Conservation (phyloP, 2,329 filamentous ascomycete species). For the Fusarium sp. region DNA sequence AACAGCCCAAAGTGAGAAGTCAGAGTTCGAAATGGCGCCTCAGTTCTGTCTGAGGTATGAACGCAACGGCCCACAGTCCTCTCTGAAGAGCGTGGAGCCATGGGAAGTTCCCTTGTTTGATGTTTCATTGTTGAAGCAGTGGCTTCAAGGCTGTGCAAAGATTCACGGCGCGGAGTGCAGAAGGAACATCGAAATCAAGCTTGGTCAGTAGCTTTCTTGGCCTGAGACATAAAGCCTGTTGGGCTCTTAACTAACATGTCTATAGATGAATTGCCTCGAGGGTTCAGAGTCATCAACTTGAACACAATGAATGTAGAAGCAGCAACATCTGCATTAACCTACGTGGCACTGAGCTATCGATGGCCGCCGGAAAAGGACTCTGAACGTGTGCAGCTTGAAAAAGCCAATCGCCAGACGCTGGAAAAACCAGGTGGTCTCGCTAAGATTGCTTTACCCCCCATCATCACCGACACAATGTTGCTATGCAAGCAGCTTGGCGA, state of each 20-base stretch:
- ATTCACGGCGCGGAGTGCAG: neutral
- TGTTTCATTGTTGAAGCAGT: neutral
- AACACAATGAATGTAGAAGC: neutral
- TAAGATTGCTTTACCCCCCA: neutral
- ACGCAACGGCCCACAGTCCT: neutral
- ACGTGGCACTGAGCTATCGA: neutral
- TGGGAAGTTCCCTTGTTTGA: neutral
- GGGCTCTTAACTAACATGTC: neutral
- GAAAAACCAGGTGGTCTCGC: neutral
- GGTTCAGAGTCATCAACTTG: neutral
- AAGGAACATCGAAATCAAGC: neutral
- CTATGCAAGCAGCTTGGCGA: conserved; percentile 1
- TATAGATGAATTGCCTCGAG: neutral
- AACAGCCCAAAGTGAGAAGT: neutral
- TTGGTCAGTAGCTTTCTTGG: neutral
- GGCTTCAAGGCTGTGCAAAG: neutral
- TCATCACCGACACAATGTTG: neutral
- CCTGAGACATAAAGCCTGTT: too few relatives aligned
- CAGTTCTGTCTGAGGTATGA: neutral
- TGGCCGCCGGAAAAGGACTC: neutral
- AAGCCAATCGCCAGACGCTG: neutral
- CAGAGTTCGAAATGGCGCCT: neutral
- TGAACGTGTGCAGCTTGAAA: neutral
- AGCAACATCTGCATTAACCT: neutral
- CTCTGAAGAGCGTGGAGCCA: neutral